Percentiles rank a stretch among this genome's conserved stretches.
These are phyloP conservation scores for Cladophialophora exuberans DNA, from an alignment of 2,329 filamentous ascomycete species.

Conservation along the genomic window DNA sequence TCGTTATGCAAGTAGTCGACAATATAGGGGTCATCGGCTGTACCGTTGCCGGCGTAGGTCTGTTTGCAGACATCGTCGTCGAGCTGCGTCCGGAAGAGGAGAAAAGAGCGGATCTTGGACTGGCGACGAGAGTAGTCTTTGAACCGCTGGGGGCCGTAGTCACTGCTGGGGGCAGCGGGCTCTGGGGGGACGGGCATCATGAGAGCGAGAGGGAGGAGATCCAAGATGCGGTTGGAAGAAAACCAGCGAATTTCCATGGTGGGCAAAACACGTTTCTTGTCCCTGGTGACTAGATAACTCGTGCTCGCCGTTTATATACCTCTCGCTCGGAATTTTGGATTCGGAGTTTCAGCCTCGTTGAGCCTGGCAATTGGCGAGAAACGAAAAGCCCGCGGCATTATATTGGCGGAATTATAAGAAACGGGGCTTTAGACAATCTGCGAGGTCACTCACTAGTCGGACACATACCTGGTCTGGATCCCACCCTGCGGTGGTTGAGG, in stretches of 20 bases:
- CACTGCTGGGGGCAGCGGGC: constrained; percentile 20
- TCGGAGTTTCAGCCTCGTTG: constrained; percentile 33
- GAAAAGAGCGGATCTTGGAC: constrained; percentile 25
- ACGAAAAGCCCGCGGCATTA: constrained; percentile 35
- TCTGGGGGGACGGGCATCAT: constrained; percentile 29
- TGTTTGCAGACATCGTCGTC: constrained; percentile 35
- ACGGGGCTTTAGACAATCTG: too few relatives aligned
- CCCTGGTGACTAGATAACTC: constrained; percentile 26
- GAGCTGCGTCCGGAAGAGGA: constrained; percentile 25
- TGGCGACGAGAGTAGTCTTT: constrained; percentile 26
- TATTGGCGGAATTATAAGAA: constrained; percentile 19
- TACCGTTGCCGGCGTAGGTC: constrained; percentile 43
- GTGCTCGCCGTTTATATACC: constrained; percentile 26
- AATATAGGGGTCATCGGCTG: constrained; percentile 47
- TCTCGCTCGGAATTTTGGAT: constrained; percentile 30
- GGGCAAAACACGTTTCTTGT: constrained; percentile 15
- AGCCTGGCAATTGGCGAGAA: constrained; percentile 31
- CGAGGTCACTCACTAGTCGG: too few relatives aligned
- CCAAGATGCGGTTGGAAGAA: constrained; percentile 12
- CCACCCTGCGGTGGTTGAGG: too few relatives aligned
- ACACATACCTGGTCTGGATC: too few relatives aligned
- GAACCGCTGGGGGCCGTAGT: constrained; percentile 27
- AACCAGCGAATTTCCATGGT: constrained; percentile 4
- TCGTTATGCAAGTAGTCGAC: constrained; percentile 48
- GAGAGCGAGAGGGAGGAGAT: constrained; percentile 27